These are phyloP conservation scores for Venturia oleaginea DNA, from an alignment of 2,329 filamentous ascomycete genomes.

Conservation along the genomic window DNA sequence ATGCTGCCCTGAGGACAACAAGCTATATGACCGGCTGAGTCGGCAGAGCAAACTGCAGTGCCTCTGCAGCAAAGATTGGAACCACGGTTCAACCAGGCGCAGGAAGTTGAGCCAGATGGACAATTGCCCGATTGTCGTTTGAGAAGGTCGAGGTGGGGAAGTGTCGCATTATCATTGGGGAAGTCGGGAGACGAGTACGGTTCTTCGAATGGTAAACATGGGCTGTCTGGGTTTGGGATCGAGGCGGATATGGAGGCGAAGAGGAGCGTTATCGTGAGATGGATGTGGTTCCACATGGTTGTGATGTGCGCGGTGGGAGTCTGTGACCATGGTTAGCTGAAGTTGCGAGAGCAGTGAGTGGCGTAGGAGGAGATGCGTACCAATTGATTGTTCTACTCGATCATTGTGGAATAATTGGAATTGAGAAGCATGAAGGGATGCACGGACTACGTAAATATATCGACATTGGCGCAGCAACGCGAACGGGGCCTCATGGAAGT, in stretches of 20 bases:
- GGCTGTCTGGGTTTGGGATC: neutral
- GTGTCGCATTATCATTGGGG: constrained; percentile 8
- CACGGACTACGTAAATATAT: neutral
- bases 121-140: constrained; percentile 36
- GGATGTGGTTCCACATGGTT: neutral
- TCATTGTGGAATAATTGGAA: neutral
- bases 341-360: neutral
- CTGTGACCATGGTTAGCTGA: neutral
- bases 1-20: constrained; percentile 50
- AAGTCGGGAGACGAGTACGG: neutral
- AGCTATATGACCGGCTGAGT: constrained; percentile 48
- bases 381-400: neutral
- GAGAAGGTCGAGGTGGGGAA: constrained; percentile 19
- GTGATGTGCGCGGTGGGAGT: neutral
- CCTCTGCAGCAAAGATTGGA: constrained; percentile 47
- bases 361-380: neutral
- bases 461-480: neutral
- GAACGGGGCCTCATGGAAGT: neutral
- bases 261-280: neutral
- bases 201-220: constrained; percentile 1
- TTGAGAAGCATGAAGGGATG: neutral
- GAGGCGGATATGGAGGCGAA: neutral
- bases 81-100: constrained; percentile 42
- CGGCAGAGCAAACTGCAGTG: constrained; percentile 45
- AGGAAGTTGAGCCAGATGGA: constrained; percentile 36